Percentiles rank a stretch among this genome's conserved stretches.
These are phyloP conservation scores for Acorus gramineus DNA, from an alignment of 106 monocot genomes.

Conservation along the genomic window DNA sequence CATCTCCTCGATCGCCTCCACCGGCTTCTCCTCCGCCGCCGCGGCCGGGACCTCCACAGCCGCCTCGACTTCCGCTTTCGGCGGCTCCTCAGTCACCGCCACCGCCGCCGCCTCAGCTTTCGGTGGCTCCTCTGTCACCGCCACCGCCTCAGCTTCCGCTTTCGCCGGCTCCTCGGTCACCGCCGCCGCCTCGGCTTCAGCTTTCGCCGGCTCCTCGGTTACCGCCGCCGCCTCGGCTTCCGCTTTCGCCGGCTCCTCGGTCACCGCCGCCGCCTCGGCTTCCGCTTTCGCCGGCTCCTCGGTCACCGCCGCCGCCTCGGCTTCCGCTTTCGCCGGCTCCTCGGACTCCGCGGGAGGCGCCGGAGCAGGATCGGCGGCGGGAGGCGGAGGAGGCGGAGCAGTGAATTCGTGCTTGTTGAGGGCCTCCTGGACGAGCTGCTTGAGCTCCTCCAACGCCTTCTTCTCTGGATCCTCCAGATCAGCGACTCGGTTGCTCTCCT, in stretches of 20 bases:
- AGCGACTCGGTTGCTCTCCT: slow-evolving; percentile 12
- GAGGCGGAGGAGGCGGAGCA: background rate
- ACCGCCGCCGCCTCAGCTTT: background rate
- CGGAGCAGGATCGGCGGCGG: no score
- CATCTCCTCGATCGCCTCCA: background rate
- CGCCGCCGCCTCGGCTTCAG: background rate
- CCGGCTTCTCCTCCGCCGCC: background rate
- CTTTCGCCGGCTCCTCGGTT: background rate
- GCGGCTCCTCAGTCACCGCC: no score
- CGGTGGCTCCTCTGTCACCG: background rate
- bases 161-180: background rate
- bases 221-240: background rate
- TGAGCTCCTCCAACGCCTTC: slow-evolving; percentile 11
- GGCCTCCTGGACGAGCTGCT: slow-evolving; percentile 10
- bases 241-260: background rate
- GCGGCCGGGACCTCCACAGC: background rate
- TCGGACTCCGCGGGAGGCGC: slow-evolving; percentile 4
- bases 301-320: no score
- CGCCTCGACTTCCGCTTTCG: slow-evolving; percentile 17
- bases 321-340: background rate
- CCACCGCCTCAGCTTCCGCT: background rate
- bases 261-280: no score
- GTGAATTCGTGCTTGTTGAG: slow-evolving; percentile 12
- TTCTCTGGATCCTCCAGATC: slow-evolving; percentile 14
- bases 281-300: background rate